phyloP scores from a whole-genome alignment of 2,329 filamentous ascomycete genomes.

The Hypoxylon sp. region DNA sequence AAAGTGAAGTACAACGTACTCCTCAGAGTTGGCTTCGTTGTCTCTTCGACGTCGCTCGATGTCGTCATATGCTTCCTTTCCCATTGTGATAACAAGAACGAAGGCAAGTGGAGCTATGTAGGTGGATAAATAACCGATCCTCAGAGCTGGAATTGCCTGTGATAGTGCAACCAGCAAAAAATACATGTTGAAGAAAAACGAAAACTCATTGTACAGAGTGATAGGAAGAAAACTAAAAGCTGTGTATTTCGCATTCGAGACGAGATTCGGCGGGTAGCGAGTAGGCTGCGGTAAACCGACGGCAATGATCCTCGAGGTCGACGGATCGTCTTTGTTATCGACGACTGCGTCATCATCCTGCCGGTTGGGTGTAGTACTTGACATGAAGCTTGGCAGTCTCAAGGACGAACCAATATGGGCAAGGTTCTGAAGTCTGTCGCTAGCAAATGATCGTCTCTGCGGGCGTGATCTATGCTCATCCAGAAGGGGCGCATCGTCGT shows the following conservation, averaged over 20 bases:
- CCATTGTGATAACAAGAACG: conserved; percentile 91
- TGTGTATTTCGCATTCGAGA: conserved; percentile 99
- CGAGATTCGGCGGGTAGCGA: conserved; percentile 88
- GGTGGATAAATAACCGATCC: conserved; percentile 94
- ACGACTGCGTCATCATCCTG: conserved; percentile 66
- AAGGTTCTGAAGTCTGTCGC: conserved; percentile 61
- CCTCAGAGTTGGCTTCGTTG: conserved; percentile 93
- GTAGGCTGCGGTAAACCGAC: conserved; percentile 81
- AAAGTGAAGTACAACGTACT: conserved; percentile 84
- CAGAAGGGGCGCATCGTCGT: conserved; percentile 83
- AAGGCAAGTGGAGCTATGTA: conserved; percentile 94
- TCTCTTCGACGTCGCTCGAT: conserved; percentile 88
- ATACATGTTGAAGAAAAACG: conserved; percentile 99
- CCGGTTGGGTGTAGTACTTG: conserved; percentile 55
- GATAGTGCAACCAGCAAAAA: conserved; percentile 96
- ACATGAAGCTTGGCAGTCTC: conserved; percentile 78
- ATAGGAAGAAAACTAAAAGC: conserved; percentile 93
- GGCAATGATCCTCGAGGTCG: conserved; percentile 79
- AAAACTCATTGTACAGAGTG: conserved; percentile 98
- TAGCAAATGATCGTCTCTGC: conserved; percentile 58
- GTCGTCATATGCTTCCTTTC: conserved; percentile 96
- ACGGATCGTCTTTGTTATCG: conserved; percentile 72
- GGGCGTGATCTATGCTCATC: conserved; percentile 58
- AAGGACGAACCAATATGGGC: conserved; percentile 68
- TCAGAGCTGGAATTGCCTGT: conserved; percentile 88